phyloP scores from a whole-genome alignment of 257 asterid species.

The Ballota nigra region DNA sequence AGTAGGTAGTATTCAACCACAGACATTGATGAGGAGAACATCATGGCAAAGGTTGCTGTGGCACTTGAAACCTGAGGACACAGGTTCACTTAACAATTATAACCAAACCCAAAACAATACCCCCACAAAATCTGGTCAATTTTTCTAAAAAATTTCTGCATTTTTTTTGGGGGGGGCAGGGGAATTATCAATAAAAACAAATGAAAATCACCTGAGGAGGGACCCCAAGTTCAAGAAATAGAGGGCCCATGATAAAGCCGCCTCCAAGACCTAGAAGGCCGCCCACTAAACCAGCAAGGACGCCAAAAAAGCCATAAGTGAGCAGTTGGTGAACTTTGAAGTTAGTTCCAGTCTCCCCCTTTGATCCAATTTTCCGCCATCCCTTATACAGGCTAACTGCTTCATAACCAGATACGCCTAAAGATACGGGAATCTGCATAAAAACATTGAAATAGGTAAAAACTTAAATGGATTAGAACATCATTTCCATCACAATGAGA shows the following conservation, averaged over 20 bases:
- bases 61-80: slow-evolving; percentile 88
- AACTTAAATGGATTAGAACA: background rate
- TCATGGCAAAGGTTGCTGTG: slow-evolving; percentile 96
- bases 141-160: too few relatives aligned
- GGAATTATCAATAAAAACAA: too few relatives aligned
- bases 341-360: slow-evolving; percentile 67
- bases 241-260: slow-evolving; percentile 81
- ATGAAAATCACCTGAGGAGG: slow-evolving; percentile 63
- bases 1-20: slow-evolving; percentile 92
- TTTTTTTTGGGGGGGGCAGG: too few relatives aligned
- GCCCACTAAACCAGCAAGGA: slow-evolving; percentile 87
- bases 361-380: slow-evolving; percentile 74
- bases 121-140: too few relatives aligned
- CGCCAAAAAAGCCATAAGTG: slow-evolving; percentile 68
- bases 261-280: slow-evolving; percentile 98
- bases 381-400: slow-evolving; percentile 78
- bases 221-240: slow-evolving; percentile 55
- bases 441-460: background rate
- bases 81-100: background rate
- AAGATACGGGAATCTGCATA: slow-evolving; percentile 75
- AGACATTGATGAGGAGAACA: slow-evolving; percentile 99
- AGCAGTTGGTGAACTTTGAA: slow-evolving; percentile 59
- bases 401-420: slow-evolving; percentile 68
- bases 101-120: background rate
- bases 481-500: background rate